Conservation (phyloP, 495 filamentous ascomycete species). For the Mycothermus thermophilus region DNA sequence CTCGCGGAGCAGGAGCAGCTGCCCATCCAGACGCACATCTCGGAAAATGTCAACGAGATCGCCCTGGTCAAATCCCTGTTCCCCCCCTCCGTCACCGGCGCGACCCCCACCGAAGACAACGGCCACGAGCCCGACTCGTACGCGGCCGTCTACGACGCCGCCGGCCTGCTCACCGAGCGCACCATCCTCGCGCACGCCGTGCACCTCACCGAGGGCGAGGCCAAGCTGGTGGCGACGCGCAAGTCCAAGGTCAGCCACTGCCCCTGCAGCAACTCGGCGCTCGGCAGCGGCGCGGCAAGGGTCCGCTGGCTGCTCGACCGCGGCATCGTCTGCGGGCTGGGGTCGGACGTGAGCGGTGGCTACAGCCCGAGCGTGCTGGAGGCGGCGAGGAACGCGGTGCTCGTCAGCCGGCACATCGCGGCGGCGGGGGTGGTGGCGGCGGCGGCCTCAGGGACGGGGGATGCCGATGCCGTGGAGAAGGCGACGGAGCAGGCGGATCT, state of each 20-base stretch:
- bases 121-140: constrained; percentile 30
- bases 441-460: constrained; percentile 8
- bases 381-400: constrained; percentile 59
- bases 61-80: constrained; percentile 56
- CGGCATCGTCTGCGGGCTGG: constrained; percentile 67
- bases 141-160: constrained; percentile 62
- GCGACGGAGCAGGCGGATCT: constrained; percentile 26
- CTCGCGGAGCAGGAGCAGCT: constrained; percentile 44
- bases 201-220: constrained; percentile 54
- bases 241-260: constrained; percentile 66
- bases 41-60: constrained; percentile 66
- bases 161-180: constrained; percentile 49
- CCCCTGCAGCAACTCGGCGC: constrained; percentile 66
- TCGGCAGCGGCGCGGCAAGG: constrained; percentile 59
- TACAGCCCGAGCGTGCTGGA: constrained; percentile 68
- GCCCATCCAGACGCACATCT: constrained; percentile 82
- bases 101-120: constrained; percentile 13
- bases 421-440: constrained; percentile 46
- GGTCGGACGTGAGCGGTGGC: constrained; percentile 82
- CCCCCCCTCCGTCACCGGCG: constrained; percentile 27
- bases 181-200: constrained; percentile 84
- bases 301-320: constrained; percentile 59
- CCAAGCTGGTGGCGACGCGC: constrained; percentile 42
- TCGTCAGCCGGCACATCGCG: constrained; percentile 54
- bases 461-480: neutral